Evolutionary conservation across 2,329 filamentous ascomycete genomes (phyloP).

Genomic region (Sphaerulina musiva): DNA sequence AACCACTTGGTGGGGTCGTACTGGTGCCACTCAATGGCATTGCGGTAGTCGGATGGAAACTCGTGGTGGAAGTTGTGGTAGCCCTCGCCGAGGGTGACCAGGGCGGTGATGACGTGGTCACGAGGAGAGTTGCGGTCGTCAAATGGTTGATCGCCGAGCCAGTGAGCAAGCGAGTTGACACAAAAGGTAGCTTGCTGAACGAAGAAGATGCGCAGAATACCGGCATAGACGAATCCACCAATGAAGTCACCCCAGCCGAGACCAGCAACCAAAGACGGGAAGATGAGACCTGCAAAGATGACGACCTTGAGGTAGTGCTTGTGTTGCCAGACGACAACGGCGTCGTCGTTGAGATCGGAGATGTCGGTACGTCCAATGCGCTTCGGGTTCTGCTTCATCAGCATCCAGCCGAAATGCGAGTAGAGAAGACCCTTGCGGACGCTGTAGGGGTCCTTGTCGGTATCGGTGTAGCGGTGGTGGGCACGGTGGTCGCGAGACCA

Average conservation of each 20-base stretch:
- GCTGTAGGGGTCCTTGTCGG: slow-evolving; percentile 85
- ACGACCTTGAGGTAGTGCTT: slow-evolving; percentile 77
- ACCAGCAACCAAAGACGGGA: slow-evolving; percentile 70
- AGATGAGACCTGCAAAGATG: slow-evolving; percentile 66
- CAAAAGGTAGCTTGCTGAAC: too few species aligned
- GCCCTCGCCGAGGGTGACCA: too few species aligned
- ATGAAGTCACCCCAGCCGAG: slow-evolving; percentile 74
- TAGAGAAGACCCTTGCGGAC: slow-evolving; percentile 82
- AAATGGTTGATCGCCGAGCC: too few species aligned
- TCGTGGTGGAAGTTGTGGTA: too few species aligned
- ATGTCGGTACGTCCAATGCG: slow-evolving; percentile 82
- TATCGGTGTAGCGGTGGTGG: slow-evolving; percentile 88
- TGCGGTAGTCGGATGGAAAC: too few species aligned
- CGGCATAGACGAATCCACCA: slow-evolving; percentile 80
- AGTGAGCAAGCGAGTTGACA: too few species aligned
- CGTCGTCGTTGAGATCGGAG: slow-evolving; percentile 78
- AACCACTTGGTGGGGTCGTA: too few species aligned
- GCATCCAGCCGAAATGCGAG: slow-evolving; percentile 83
- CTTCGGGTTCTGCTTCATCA: slow-evolving; percentile 90
- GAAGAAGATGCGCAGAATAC: too few species aligned
- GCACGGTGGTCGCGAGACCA: slow-evolving; percentile 82
- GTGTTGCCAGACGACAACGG: slow-evolving; percentile 82
- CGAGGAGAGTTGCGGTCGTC: too few species aligned
- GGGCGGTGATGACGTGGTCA: too few species aligned
- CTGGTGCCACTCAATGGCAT: too few species aligned